phyloP scores from a whole-genome alignment of 805 yeast genomes.

The Lachancea quebecensis region DNA sequence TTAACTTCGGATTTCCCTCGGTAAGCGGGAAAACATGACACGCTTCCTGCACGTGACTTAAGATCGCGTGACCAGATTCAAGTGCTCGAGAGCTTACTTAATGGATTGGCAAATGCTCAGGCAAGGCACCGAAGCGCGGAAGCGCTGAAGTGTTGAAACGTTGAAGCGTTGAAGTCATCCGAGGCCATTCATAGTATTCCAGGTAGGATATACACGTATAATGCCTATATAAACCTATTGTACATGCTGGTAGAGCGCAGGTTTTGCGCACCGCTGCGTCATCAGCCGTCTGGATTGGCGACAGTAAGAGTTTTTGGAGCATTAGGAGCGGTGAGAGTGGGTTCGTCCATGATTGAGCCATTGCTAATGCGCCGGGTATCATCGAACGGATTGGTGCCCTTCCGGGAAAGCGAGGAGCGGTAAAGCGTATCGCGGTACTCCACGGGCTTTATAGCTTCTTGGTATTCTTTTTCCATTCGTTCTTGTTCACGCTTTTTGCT shows the following conservation, averaged over 20 bases:
- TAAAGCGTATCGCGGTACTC: conserved; percentile 29
- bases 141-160: too few relatives aligned
- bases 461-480: conserved; percentile 50
- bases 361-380: conserved; percentile 80
- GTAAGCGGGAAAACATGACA: too few relatives aligned
- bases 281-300: conserved; percentile 71
- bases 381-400: conserved; percentile 36
- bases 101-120: too few relatives aligned
- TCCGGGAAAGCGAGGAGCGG: conserved; percentile 14
- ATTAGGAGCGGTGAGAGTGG: conserved; percentile 57
- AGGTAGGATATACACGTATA: not conserved
- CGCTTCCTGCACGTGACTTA: too few relatives aligned
- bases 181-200: too few relatives aligned
- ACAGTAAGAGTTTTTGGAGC: conserved; percentile 63
- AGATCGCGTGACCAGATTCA: too few relatives aligned
- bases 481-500: conserved; percentile 37
- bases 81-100: too few relatives aligned
- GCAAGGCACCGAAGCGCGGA: too few relatives aligned
- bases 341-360: conserved; percentile 81
- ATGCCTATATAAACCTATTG: not conserved
- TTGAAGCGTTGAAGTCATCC: too few relatives aligned
- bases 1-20: too few relatives aligned
- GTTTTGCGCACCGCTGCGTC: too few relatives aligned
- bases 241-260: not conserved
- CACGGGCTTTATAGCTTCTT: conserved; percentile 47